Evolutionary conservation across 2,329 filamentous ascomycete species (phyloP).

Genomic region (Zymoseptoria tritici): DNA sequence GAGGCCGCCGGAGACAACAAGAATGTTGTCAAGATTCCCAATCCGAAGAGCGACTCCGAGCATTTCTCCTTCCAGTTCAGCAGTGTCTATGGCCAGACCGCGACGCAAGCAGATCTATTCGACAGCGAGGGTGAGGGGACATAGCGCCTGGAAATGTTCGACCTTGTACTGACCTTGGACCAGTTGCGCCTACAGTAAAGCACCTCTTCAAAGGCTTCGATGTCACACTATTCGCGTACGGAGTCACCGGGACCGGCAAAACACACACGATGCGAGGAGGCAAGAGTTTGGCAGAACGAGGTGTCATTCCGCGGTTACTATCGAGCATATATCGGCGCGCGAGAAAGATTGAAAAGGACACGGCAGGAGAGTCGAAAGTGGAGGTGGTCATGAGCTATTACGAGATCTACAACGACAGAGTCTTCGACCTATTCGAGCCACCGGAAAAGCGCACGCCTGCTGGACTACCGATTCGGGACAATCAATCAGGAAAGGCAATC

Average conservation of each 20-base stretch:
- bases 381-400: slow-evolving; percentile 71
- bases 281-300: slow-evolving; percentile 58
- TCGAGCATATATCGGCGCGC: slow-evolving; percentile 68
- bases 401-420: slow-evolving; percentile 93
- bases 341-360: slow-evolving; percentile 31
- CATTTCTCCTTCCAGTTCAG: slow-evolving; percentile 94
- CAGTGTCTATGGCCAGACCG: slow-evolving; percentile 74
- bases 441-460: slow-evolving; percentile 79
- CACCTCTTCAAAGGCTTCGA: slow-evolving; percentile 96
- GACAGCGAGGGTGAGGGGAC: slow-evolving; percentile 67
- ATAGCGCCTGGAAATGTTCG: slow-evolving; percentile 3
- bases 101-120: slow-evolving; percentile 81
- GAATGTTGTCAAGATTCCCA: slow-evolving; percentile 77
- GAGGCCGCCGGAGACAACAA: slow-evolving; percentile 38
- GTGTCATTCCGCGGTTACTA: slow-evolving; percentile 51
- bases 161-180: slow-evolving; percentile 10
- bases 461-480: slow-evolving; percentile 82
- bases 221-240: slow-evolving; percentile 93
- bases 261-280: slow-evolving; percentile 77
- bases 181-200: slow-evolving; percentile 84
- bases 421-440: slow-evolving; percentile 79
- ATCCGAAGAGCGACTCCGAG: slow-evolving; percentile 84
- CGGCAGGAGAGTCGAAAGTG: slow-evolving; percentile 61
- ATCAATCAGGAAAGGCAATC: slow-evolving; percentile 87
- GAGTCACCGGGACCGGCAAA: slow-evolving; percentile 95